Evolutionary conservation across 768 basidiomycete genomes (phyloP), one percentile per base, ranked within the genome.

Genomic region (Tricholoma saponaceum): DNA sequence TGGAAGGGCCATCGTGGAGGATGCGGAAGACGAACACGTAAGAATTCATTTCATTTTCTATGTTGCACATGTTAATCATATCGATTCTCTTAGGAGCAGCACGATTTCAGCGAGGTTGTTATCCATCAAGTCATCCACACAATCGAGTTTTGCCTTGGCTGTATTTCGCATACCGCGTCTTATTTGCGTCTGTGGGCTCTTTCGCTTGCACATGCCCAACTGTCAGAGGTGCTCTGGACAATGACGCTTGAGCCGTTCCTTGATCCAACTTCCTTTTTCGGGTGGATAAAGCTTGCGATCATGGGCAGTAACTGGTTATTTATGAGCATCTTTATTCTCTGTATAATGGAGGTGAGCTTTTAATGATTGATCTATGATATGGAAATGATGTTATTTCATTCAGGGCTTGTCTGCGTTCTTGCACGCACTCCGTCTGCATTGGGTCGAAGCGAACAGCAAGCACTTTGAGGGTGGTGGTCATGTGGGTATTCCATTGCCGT

Each of bases 61-160:
- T 55, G 58, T 26, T 56, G 55, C 28, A 37, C 57, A 26, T 64
- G 62, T 56, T 51, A 59, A 55, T 49, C 25, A 39, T 28, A 52
- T 30, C 18, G 20, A 54, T 32, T 52, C 39, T 57, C 37, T 49
- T 68, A 88, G 83, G 85, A 94, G 75, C 80, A 90, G 50, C 92
- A 95, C 70, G 94, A 97, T 67, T 92, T 98, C 72, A 79, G 94
- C 67, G 97, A 99, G 72, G 84, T 97, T 58, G 84, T 97, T 22
- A 91, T 98, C 58, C 96, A 99, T 74, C 97, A 99, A 72, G 79
- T 97, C 60, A 99, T 99, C 67, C 97, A 98, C 74, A 96, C 95
- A 23, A 98, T 99, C 73, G 97, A 99, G 76, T 99, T 98, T 75
- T 99, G 97, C 70, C 85, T 99, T 32, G 97, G 96, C 6, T 98